Base-by-base conservation (phyloP, 164 flowering plant species). In the Macadamia tetraphylla region DNA sequence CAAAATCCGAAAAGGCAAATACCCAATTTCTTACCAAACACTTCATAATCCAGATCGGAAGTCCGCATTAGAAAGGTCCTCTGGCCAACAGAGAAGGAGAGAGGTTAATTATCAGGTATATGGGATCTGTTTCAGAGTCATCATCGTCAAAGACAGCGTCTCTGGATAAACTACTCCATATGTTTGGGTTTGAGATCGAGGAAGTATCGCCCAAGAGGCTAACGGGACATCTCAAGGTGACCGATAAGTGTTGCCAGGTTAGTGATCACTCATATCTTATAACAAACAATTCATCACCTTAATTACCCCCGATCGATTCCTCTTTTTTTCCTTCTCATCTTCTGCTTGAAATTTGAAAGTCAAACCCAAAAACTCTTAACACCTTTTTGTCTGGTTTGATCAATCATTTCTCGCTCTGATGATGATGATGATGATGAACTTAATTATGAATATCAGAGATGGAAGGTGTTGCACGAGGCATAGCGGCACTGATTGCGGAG, bases 391-490 rank as follows among this genome's bases (percentile, higher is more conserved):
- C 23, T 23, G 23, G 23, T 23, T 23, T 23, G 23, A 23, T 23
- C 23, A 23, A 23, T 23, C 23, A 23, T 53, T 14, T 6, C 15
- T 17, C 6, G 2, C 15, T 53, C 15, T 53, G 17, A 53, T 17
- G 57, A 14, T 53, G 3, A 6, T 53, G 18, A 17, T 53, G 57
- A 53, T 17, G 57, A 52, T 17, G n/a, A 52, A 9, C 8, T 49
- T 23, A 23, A 23, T 14, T 49, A 53, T 53, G 57, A 53, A 51
- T 51, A 8, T 29, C 44, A 79, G 97, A 94, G 93, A 6, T 91
- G 88, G 80, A 84, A 84, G 81, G 92, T 88, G 74, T 77, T 91
- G 42, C 96, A 91, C 64, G 98, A 0, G 98, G 98, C 14, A 89
- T 92, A 5, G 92, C 94, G 18, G 98, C 98, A 1, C 69, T 94